phyloP scores from a whole-genome alignment of 2,329 filamentous ascomycete species.

The Pseudogymnoascus sp. region DNA sequence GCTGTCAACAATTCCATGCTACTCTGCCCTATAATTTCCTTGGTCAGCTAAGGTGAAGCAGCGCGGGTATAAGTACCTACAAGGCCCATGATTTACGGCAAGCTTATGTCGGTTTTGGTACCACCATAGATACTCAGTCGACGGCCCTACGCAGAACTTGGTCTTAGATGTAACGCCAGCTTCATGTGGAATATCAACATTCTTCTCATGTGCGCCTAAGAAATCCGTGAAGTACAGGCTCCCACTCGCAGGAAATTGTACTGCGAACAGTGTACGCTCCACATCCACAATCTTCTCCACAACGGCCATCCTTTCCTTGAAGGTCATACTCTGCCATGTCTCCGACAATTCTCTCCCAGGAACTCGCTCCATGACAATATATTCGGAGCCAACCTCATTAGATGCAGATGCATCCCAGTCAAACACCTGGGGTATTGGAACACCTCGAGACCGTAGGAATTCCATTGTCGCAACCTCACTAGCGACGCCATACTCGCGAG shows the following conservation, averaged over 20 bases:
- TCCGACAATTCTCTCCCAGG: constrained; percentile 27
- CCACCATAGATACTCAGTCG: constrained; percentile 21
- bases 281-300: constrained; percentile 19
- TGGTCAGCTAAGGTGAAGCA: constrained; percentile 10
- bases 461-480: constrained; percentile 21
- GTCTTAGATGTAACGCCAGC: background rate
- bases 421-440: constrained; percentile 23
- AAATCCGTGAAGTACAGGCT: constrained; percentile 20
- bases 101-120: constrained; percentile 18
- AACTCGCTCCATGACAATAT: constrained; percentile 36
- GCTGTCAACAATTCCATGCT: constrained; percentile 18
- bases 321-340: constrained; percentile 17
- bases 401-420: constrained; percentile 29
- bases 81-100: constrained; percentile 17
- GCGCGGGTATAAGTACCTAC: constrained; percentile 11
- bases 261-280: constrained; percentile 17
- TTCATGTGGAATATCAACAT: constrained; percentile 17
- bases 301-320: constrained; percentile 19
- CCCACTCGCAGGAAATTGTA: constrained; percentile 19
- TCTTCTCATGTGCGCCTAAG: constrained; percentile 16
- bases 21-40: constrained; percentile 15
- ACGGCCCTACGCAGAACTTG: constrained; percentile 20
- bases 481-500: constrained; percentile 16
- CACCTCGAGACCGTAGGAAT: constrained; percentile 20
- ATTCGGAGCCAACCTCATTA: constrained; percentile 29